Base-by-base conservation (phyloP, 768 basidiomycete genomes). In the Phlebiopsis gigantea region DNA sequence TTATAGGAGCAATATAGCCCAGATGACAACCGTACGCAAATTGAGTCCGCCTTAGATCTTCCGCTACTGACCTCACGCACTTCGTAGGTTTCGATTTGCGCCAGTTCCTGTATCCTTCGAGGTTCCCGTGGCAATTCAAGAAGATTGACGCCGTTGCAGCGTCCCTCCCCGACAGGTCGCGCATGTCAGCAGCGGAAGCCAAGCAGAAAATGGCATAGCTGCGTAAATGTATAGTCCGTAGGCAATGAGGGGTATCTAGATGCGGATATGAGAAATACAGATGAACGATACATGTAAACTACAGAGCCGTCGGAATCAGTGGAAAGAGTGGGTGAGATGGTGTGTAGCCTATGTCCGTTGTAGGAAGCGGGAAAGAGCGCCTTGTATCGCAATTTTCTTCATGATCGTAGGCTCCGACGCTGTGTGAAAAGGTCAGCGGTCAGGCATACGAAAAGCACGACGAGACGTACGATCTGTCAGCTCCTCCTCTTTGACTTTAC, bases 71-170 rank as follows among this genome's bases (percentile, higher is more conserved):
- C 57, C 45, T 53, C 14, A 58, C 41, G 30, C 64, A 22, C 30
- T 26, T 26, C 61, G 15, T 61, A 95, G 95, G 91, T 67, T 98
- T 94, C 67, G 97, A 99, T 68, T 71, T 98, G 29, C 85, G 97
- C 34, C 97, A 95, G 0, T 99, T 99, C 83, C 74, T 99, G 48
- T 98, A 98, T 71, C 92, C 93, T 2, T 86, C 93, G 12, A 80
- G 90, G 54, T 98, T 98, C 77, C 90, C 90, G 0, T 98, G 92
- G 87, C 97, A 99, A 69, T 99, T 97, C 74, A 86, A 77, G 72
- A 94, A 93, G 74, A 98, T 99, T 58, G 96, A 99, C 66, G 84
- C 85, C 57, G 78, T 92, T 4, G 93, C 90, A 5, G 87, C 83
- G 4, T 74, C 68, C 8, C 72, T 95, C 34, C 93, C 92, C 0